phyloP scores from a whole-genome alignment of 129 eudicot species.

The Chrysanthemum lavandulifolium region DNA sequence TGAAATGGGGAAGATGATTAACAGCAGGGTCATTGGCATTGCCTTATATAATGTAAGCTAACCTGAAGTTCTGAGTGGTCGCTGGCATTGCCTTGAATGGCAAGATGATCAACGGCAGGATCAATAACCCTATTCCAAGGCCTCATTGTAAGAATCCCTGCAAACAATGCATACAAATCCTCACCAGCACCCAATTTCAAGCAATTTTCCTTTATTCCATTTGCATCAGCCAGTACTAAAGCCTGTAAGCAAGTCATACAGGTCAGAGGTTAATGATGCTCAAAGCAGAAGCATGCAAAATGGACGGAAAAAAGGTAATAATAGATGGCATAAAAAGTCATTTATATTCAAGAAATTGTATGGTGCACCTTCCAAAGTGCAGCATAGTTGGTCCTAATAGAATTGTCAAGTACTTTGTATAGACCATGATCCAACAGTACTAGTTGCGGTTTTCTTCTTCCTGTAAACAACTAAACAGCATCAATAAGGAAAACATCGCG shows the following conservation, averaged over 20 bases:
- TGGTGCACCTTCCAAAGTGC: constrained; percentile 80
- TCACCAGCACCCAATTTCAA: constrained; percentile 90
- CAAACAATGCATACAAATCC: constrained; percentile 82
- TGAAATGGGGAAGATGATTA: neutral
- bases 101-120: constrained; percentile 85
- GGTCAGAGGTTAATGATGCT: neutral
- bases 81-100: constrained; percentile 57
- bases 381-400: constrained; percentile 75
- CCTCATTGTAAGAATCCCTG: constrained; percentile 91
- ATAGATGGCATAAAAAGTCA: too few species aligned
- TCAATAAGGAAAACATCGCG: neutral
- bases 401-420: constrained; percentile 74
- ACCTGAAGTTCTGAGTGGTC: constrained; percentile 94
- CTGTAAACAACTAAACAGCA: constrained; percentile 33
- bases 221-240: constrained; percentile 75
- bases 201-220: constrained; percentile 73
- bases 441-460: constrained; percentile 82
- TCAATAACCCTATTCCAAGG: constrained; percentile 91
- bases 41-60: constrained; percentile 9
- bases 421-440: constrained; percentile 92
- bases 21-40: neutral
- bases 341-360: neutral
- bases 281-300: neutral
- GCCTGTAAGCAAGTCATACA: constrained; percentile 48
- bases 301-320: too few species aligned